These are phyloP conservation scores for Rhododendron ovatum DNA, from an alignment of 148 eudicot species.

Conservation along the genomic window DNA sequence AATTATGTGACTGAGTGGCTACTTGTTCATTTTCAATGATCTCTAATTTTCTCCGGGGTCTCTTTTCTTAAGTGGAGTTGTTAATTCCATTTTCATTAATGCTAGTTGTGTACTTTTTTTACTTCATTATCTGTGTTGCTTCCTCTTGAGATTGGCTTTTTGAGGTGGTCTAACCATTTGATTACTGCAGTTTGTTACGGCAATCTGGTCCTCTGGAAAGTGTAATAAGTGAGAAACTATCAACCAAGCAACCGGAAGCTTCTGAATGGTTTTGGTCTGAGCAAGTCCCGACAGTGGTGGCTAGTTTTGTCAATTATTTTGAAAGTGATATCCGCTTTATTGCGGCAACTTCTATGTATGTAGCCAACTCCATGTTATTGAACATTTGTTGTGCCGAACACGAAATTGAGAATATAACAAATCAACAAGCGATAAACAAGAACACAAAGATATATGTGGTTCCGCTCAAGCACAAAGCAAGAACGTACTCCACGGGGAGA, in stretches of 20 bases:
- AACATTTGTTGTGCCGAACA: neutral
- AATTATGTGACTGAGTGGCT: neutral
- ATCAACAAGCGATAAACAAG: too few species aligned
- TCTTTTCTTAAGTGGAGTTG: neutral
- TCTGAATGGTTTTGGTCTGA: constrained; percentile 95
- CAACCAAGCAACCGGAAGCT: constrained; percentile 67
- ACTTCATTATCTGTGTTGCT: neutral
- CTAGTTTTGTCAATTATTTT: constrained; percentile 75
- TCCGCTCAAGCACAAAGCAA: too few species aligned
- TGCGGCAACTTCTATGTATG: constrained; percentile 71
- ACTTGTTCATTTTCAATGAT: neutral
- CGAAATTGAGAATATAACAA: too few species aligned
- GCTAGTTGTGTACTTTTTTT: neutral
- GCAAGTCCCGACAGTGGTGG: constrained; percentile 80
- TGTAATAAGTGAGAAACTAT: constrained; percentile 74
- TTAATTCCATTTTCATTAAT: neutral
- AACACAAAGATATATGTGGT: too few species aligned
- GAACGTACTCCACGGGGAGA: too few species aligned
- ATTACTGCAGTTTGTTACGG: constrained; percentile 62
- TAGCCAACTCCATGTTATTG: constrained; percentile 9
- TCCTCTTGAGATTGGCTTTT: neutral
- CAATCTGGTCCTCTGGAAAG: constrained; percentile 88
- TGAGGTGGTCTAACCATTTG: constrained; percentile 3
- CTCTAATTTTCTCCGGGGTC: neutral
- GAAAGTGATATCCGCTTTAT: constrained; percentile 71